Evolutionary conservation across 106 monocot genomes (phyloP).

Genomic region (Dendrobium huoshanense): DNA sequence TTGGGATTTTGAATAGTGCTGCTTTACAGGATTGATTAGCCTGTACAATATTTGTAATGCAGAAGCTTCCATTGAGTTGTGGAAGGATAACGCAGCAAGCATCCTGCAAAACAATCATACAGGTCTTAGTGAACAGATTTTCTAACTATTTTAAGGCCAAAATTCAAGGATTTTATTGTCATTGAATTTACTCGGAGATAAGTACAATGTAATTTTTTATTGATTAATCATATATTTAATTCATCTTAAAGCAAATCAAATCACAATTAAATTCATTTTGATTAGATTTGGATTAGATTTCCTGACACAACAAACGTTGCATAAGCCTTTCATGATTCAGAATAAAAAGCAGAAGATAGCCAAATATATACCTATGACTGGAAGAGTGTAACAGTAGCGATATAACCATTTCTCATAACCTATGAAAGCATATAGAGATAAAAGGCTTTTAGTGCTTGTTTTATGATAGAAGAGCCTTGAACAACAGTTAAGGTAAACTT

Average conservation of each 20-base stretch:
- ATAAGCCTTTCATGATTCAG: too few relatives aligned
- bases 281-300: too few relatives aligned
- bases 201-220: too few relatives aligned
- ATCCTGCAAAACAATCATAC: neutral
- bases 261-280: too few relatives aligned
- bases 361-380: conserved; percentile 49
- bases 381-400: conserved; percentile 92
- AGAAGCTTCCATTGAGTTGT: neutral
- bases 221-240: too few relatives aligned
- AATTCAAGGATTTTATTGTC: too few relatives aligned
- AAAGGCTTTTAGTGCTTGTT: neutral
- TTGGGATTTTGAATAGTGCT: neutral
- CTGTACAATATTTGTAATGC: neutral
- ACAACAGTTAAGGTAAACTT: neutral
- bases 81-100: neutral
- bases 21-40: neutral
- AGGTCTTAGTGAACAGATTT: too few relatives aligned
- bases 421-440: conserved; percentile 17
- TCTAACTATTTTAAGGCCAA: too few relatives aligned
- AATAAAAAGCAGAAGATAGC: neutral
- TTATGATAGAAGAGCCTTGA: neutral
- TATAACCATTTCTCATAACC: conserved; percentile 97
- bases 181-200: too few relatives aligned
- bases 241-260: too few relatives aligned
- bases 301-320: too few relatives aligned